Base-by-base conservation (phyloP, 2,329 filamentous ascomycete genomes). In the Fusarium pininemorale region DNA sequence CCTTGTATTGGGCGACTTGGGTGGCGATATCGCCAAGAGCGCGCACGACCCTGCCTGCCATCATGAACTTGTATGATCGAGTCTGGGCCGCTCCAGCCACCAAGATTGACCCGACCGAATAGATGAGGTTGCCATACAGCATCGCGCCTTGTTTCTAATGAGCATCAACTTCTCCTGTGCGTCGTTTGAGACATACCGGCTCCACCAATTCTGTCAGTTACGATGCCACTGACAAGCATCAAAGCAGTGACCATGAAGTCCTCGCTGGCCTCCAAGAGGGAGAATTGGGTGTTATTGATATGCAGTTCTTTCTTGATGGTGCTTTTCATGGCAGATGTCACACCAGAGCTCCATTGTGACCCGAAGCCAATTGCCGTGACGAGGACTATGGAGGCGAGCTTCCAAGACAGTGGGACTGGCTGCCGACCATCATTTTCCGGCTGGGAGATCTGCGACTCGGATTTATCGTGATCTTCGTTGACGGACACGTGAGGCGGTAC, bases 1-100 rank as follows among this genome's bases (percentile, higher is more conserved):
- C 86, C 66, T 90, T 89, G 78, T 90, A 91, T 75, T 91, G 89
- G 0, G 89, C 89, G 30, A 90, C 84, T 74, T 91, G 89, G 0
- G 89, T 91, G 1, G 89, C 87, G 42, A 90, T 89, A 69, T 91
- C 89, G 18, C 89, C 89, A 0, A 91, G 79, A 0, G 89, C 84
- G n/a, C 87, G 83, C 15, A 91, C 80, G 2, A 91, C 82, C 42
- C 85, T 81, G 2, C 88, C 89, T 20, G 83, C 84, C 44, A 91
- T 85, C 89, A 91, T 90, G 76, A 90, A 88, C 24, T 85, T 84
- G 79, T 87, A 91, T 24, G 83, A 87, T 8, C 88, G 86, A 6
- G 85, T 82, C 4, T 85, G 86, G 0, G 89, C 85, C 0, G 89
- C 88, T 5, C 85, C 87, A 0, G 89, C 89, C 6, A 90, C 85